Percentiles rank a stretch among this genome's conserved stretches.
phyloP scores from a whole-genome alignment of 208 protist genomes.

The Trichomonas vaginalis region DNA sequence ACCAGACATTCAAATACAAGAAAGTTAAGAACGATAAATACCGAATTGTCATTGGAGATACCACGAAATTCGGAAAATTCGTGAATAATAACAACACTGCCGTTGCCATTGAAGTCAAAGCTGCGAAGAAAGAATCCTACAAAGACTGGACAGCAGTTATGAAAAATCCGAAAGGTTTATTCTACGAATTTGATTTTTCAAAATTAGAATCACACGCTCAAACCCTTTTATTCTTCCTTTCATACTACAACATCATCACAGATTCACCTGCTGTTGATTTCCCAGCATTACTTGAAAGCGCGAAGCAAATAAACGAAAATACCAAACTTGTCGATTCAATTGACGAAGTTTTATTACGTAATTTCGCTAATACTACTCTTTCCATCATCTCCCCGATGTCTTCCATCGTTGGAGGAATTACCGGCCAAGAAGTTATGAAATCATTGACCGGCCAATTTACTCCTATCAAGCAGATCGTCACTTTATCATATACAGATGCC shows the following conservation, averaged over 20 bases:
- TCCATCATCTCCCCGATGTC: constrained; percentile 30
- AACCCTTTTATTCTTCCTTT: not conserved
- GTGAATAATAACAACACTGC: constrained; percentile 23
- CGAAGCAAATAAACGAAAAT: not conserved
- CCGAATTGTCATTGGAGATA: constrained; percentile 37
- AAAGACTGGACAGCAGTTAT: constrained; percentile 4
- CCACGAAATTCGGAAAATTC: constrained; percentile 20
- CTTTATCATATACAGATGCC: not conserved
- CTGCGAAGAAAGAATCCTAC: not conserved
- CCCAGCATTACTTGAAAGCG: not conserved
- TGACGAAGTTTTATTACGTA: not conserved
- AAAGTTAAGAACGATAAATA: constrained; percentile 23
- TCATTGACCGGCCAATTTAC: constrained; percentile 47
- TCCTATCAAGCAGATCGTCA: constrained; percentile 40
- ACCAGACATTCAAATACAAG: not conserved
- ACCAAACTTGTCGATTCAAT: not conserved
- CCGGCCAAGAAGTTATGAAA: constrained; percentile 52
- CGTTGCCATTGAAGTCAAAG: constrained; percentile 29
- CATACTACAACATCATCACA: not conserved
- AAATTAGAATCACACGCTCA: not conserved
- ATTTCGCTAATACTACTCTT: not conserved
- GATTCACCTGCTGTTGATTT: not conserved
- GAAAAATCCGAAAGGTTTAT: not conserved
- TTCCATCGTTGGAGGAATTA: constrained; percentile 46
- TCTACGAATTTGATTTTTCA: not conserved